phyloP scores from a whole-genome alignment of 2,329 filamentous ascomycete genomes.

The Calonectria henricotiae region DNA sequence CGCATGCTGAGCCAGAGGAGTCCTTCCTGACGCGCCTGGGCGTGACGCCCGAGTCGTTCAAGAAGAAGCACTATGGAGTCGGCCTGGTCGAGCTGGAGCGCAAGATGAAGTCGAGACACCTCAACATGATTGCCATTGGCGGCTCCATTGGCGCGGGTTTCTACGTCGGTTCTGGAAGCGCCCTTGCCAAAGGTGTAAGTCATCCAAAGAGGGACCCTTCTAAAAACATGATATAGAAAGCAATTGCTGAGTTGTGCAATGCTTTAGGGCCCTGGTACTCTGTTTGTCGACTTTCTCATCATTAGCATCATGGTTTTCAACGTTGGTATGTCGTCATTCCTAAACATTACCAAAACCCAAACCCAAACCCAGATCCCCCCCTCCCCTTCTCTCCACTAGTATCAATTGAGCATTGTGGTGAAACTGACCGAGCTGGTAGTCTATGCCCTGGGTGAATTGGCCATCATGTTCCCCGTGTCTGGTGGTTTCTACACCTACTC shows the following conservation, averaged over 20 bases:
- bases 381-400: not conserved
- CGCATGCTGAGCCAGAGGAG: constrained; percentile 13
- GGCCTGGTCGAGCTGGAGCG: constrained; percentile 30
- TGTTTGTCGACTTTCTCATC: constrained; percentile 32
- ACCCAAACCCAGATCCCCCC: not conserved
- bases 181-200: constrained; percentile 33
- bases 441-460: constrained; percentile 32
- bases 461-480: constrained; percentile 48
- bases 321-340: constrained; percentile 24
- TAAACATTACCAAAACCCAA: not conserved
- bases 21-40: constrained; percentile 24
- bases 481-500: constrained; percentile 75
- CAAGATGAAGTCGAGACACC: constrained; percentile 30
- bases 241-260: not conserved
- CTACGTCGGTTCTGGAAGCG: constrained; percentile 29
- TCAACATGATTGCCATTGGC: constrained; percentile 34
- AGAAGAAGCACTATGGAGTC: constrained; percentile 30
- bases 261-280: constrained; percentile 20
- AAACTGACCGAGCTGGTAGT: not conserved
- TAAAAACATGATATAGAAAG: not conserved
- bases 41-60: constrained; percentile 28
- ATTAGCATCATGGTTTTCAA: constrained; percentile 35
- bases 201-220: too few species aligned
- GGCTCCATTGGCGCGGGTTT: constrained; percentile 31
- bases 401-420: not conserved